Conservation (phyloP, 768 basidiomycete species). For the Collybiopsis luxurians region DNA sequence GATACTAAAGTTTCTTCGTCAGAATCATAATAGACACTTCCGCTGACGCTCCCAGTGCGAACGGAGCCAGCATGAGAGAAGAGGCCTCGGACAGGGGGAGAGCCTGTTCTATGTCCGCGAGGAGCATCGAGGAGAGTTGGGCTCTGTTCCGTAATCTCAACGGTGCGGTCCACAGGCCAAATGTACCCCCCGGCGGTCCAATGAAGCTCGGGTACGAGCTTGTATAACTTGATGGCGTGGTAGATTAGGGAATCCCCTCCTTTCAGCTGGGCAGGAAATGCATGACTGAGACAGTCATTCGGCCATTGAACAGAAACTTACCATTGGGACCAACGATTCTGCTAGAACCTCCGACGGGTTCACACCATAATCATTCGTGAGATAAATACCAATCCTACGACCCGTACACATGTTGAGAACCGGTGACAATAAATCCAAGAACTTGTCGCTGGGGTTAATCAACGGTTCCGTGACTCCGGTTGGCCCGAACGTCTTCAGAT, state of each 20-base stretch:
- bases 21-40: constrained; percentile 29
- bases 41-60: neutral
- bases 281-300: neutral
- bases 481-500: constrained; percentile 65
- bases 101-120: neutral
- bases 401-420: constrained; percentile 73
- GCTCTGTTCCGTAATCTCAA: constrained; percentile 57
- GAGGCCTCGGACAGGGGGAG: constrained; percentile 13
- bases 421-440: constrained; percentile 70
- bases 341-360: constrained; percentile 70
- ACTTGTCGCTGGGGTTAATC: constrained; percentile 69
- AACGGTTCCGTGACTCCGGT: constrained; percentile 54
- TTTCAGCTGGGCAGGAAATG: constrained; percentile 50
- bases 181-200: constrained; percentile 84
- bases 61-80: constrained; percentile 11
- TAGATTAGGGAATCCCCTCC: constrained; percentile 75
- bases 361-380: constrained; percentile 64
- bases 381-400: constrained; percentile 68
- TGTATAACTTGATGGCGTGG: constrained; percentile 74
- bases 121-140: constrained; percentile 16
- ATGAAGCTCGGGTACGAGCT: constrained; percentile 69
- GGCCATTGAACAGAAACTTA: constrained; percentile 31
- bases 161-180: constrained; percentile 71
- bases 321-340: constrained; percentile 67
- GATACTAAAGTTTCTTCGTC: constrained; percentile 35